Evolutionary conservation across 306 rosid genomes (phyloP), one percentile per base, ranked within the genome.

Genomic region (Rosa chinensis): DNA sequence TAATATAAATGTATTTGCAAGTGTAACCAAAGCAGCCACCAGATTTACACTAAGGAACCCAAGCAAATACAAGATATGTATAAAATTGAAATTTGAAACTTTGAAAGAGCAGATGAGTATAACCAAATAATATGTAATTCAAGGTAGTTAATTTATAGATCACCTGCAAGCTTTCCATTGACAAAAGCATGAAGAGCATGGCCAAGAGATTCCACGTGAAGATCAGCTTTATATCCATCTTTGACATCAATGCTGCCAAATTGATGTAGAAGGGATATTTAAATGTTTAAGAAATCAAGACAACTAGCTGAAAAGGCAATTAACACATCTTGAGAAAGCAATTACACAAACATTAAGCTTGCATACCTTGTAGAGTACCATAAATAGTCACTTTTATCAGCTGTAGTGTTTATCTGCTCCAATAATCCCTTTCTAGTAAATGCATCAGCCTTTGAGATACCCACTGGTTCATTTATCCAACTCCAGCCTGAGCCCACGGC

Each of bases 191-290:
- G 93, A 78, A 95, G 85, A 62, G 82, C 97, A 83, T 95, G 99
- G 47, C 99, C 99, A 82, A 95, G 98, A 56, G 99, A 91, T 77
- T 92, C 89, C 82, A 95, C 90, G 74, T 93, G 97, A 81, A 95
- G 97, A 43, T 80, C 87, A 28, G 94, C 75, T 76, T 88, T 86
- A 82, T 89, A 77, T 66, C 88, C 94, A 62, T 71, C 92, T 77
- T 86, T 73, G 79, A 82, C 45, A 80, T 85, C 85, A 79, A 88
- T 68, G 78, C 99, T 95, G 84, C 75, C 49, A 61, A 77, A 63
- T 70, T 39, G 66, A 62, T 35, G 55, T 13, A 66, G 64, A 83
- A 75, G 63, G 37, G 52, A n/a, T 9, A 21, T 67, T 17, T 77
- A 37, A 47, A 58, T 56, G 55, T 74, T 59, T 13, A 49, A 48